Percentiles rank a stretch among this genome's conserved stretches.
These are phyloP conservation scores for Blastobotrys apis DNA, from an alignment of 1,139 yeast genomes.

Conservation along the genomic window DNA sequence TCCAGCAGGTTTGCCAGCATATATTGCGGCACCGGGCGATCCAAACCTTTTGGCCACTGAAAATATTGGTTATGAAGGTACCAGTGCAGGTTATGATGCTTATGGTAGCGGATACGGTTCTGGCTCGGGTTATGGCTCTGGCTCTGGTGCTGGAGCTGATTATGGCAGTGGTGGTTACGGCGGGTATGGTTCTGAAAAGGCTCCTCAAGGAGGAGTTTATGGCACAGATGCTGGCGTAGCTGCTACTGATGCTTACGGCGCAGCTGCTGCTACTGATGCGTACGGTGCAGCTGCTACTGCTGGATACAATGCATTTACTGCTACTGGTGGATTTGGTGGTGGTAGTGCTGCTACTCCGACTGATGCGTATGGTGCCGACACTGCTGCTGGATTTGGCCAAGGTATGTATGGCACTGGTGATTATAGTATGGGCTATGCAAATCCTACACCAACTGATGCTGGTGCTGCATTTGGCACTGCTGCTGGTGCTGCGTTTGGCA, in stretches of 20 bases:
- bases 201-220: neutral
- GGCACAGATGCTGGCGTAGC: neutral
- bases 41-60: too few relatives aligned
- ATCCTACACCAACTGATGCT: neutral
- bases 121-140: neutral
- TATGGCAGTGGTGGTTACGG: neutral
- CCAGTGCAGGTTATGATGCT: neutral
- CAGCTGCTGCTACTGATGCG: neutral
- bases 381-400: neutral
- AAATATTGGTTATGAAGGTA: too few relatives aligned
- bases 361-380: neutral
- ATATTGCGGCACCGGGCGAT: too few relatives aligned
- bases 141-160: neutral
- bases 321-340: neutral
- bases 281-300: neutral
- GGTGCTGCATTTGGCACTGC: conserved; percentile 5
- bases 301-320: neutral
- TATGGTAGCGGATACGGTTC: neutral
- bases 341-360: neutral
- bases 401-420: neutral
- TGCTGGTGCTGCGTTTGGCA: neutral
- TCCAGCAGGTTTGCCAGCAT: too few relatives aligned
- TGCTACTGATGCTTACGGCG: neutral
- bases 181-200: neutral
- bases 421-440: too few relatives aligned